phyloP scores from a whole-genome alignment of 805 yeast genomes.

The Metschnikowia santaceciliae region DNA sequence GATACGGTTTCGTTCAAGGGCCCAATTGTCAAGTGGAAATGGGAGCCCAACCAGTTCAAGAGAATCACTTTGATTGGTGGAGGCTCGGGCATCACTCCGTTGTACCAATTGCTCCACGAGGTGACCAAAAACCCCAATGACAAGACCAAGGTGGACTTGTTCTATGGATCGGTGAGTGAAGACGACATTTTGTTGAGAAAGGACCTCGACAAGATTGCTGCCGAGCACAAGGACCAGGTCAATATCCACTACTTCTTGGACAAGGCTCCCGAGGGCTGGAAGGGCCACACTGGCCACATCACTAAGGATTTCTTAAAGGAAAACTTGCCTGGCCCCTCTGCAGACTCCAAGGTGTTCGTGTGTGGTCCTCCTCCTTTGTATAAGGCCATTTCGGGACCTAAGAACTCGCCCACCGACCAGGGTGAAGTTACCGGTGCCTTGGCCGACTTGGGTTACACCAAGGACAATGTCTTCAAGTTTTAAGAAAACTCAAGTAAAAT shows the following conservation, averaged over 20 bases:
- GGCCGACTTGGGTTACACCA: conserved; percentile 81
- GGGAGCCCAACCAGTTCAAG: conserved; percentile 82
- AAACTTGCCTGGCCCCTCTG: conserved; percentile 60
- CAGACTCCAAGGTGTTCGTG: conserved; percentile 65
- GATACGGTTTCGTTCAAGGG: conserved; percentile 92
- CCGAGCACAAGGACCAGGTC: conserved; percentile 72
- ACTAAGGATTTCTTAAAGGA: conserved; percentile 64
- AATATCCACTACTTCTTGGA: conserved; percentile 78
- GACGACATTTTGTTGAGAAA: conserved; percentile 78
- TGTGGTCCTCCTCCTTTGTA: conserved; percentile 96
- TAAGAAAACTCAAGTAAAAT: conserved; percentile 25
- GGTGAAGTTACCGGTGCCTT: conserved; percentile 90
- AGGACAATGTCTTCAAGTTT: conserved; percentile 87
- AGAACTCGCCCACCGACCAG: conserved; percentile 84
- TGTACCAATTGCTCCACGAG: conserved; percentile 79
- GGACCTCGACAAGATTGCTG: conserved; percentile 68
- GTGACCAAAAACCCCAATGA: conserved; percentile 78
- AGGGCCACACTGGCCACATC: conserved; percentile 71
- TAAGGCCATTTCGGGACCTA: conserved; percentile 81
- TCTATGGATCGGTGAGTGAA: conserved; percentile 74
- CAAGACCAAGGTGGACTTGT: conserved; percentile 80
- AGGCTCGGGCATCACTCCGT: conserved; percentile 95
- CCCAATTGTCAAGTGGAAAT: conserved; percentile 86
- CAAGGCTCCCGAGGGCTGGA: conserved; percentile 47
- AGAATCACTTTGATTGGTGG: conserved; percentile 85